Evolutionary conservation across 2,329 filamentous ascomycete genomes (phyloP).

Genomic region (Sclerotinia nivalis): DNA sequence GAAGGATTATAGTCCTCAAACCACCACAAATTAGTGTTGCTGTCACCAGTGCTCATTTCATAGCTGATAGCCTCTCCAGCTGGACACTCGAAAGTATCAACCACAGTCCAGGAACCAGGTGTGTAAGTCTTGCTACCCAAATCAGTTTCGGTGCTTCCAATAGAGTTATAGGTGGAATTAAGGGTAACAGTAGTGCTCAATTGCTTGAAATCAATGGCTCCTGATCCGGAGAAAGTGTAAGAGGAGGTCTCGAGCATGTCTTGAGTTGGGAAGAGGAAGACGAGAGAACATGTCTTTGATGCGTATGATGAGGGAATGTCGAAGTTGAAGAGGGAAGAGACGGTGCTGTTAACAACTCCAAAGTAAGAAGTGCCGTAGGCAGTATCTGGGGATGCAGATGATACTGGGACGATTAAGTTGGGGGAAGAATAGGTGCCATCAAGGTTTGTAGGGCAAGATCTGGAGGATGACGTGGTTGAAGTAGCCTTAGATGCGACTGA

Average conservation of each 20-base stretch:
- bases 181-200: constrained; percentile 48
- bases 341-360: constrained; percentile 54
- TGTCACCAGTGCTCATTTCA: constrained; percentile 49
- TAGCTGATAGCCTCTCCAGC: constrained; percentile 54
- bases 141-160: constrained; percentile 49
- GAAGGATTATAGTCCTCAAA: constrained; percentile 64
- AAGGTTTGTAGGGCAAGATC: constrained; percentile 25
- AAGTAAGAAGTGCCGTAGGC: constrained; percentile 56
- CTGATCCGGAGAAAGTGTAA: constrained; percentile 56
- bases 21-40: constrained; percentile 55
- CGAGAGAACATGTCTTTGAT: constrained; percentile 55
- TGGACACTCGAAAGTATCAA: constrained; percentile 56
- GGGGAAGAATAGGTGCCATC: constrained; percentile 54
- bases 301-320: constrained; percentile 56
- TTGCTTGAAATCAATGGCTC: constrained; percentile 54
- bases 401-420: constrained; percentile 62
- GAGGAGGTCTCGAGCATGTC: constrained; percentile 59
- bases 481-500: not conserved
- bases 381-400: constrained; percentile 53
- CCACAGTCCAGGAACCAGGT: constrained; percentile 55
- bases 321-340: constrained; percentile 68
- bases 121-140: constrained; percentile 48
- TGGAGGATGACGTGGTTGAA: not conserved
- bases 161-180: constrained; percentile 55
- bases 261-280: constrained; percentile 64